Base-by-base conservation (phyloP, 176 grass and related monocot genomes). In the Raddia distichophylla region DNA sequence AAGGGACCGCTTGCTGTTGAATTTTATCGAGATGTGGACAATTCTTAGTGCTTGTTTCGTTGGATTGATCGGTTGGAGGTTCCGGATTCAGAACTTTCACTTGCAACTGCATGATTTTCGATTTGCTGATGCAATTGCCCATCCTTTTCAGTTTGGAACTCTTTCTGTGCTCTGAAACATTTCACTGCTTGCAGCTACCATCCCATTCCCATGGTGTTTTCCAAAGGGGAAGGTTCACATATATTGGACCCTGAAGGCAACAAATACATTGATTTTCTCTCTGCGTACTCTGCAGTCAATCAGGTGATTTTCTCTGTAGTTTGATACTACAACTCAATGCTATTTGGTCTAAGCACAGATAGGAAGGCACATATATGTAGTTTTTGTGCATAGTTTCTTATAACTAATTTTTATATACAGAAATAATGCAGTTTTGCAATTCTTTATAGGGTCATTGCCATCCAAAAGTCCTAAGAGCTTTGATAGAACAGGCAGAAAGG, bases 191-290 rank as follows among this genome's bases (percentile, higher is more conserved):
- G 47, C 75, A 95, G 93, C 82, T 98, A 98, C 61, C 93, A 98
- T 78, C 96, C 93, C 0, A 98, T 98, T 73, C 90, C 95, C 46
- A 82, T 95, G 90, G 96, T 98, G 6, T 98, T 98, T 81, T 87
- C 95, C 76, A 85, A 95, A 82, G 92, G 90, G 44, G 88, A 91
- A 85, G 95, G 92, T 46, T 74, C 86, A 52, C 88, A 87, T 32
- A 88, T 98, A 77, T 77, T 93, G 82, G 95, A 98, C 40, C 95
- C 95, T 27, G 95, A 98, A 93, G 95, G 95, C 70, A 98, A 97
- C 43, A 98, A 91, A 75, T 98, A 98, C 84, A 91, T 94, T 9
- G 90, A 98, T 82, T 98, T 95, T 53, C 86, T 98, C 64, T 98
- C 96, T 77, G 96, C 96, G 80, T 93, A 98, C 56, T 98, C 95